A percentile compares a stretch with the other conserved stretches of the same genome.
phyloP scores from a whole-genome alignment of 1,139 yeast genomes.

The Candida tetrigidarum region DNA sequence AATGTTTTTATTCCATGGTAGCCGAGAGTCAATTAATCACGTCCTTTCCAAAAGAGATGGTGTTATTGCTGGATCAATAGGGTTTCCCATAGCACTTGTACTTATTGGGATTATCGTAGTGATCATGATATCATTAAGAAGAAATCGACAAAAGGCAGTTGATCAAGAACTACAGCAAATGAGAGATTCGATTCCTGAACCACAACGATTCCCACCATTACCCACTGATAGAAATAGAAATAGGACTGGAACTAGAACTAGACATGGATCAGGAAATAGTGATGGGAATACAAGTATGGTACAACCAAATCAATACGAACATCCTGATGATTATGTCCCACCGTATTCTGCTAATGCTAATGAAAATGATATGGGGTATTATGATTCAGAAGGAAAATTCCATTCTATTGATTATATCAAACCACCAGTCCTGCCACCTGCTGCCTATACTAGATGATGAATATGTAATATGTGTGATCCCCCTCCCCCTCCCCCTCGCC shows the following conservation, averaged over 20 bases:
- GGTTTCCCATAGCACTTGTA: slow-evolving; percentile 1
- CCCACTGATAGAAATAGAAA: background rate
- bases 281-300: background rate
- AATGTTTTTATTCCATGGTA: slow-evolving; percentile 1
- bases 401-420: slow-evolving; percentile 40
- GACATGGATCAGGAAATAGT: background rate
- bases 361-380: slow-evolving; percentile 79
- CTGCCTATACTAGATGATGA: background rate
- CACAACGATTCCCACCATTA: background rate
- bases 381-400: slow-evolving; percentile 68
- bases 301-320: slow-evolving; percentile 35
- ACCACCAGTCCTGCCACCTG: slow-evolving; percentile 15
- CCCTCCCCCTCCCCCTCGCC: background rate
- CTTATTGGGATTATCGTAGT: background rate
- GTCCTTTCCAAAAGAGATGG: slow-evolving; percentile 1
- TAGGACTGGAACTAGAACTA: background rate
- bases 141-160: background rate
- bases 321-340: slow-evolving; percentile 58
- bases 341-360: slow-evolving; percentile 63
- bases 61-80: background rate
- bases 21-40: background rate
- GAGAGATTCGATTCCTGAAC: background rate
- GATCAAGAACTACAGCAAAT: background rate
- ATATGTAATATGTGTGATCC: background rate
- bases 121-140: background rate